These are phyloP conservation scores for Apiospora phragmitis DNA, from an alignment of 2,329 filamentous ascomycete genomes.

Conservation along the genomic window DNA sequence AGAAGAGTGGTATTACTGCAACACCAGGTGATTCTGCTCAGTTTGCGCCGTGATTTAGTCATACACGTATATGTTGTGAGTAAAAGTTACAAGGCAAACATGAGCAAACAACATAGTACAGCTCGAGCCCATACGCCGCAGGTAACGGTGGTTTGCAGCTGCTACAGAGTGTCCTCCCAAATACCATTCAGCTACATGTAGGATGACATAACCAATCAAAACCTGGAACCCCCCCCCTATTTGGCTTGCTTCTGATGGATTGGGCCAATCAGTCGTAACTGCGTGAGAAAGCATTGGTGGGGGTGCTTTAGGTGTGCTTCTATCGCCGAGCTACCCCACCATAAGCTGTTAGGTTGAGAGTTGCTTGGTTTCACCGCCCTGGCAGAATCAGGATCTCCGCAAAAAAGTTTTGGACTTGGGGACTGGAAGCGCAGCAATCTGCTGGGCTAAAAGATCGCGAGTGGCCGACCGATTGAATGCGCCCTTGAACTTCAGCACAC, in stretches of 20 bases:
- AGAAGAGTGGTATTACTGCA: too few relatives aligned
- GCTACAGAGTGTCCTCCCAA: too few relatives aligned
- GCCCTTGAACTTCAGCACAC: conserved; percentile 2
- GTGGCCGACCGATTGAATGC: neutral
- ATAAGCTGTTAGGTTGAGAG: neutral
- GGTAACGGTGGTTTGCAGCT: too few relatives aligned
- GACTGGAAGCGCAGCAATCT: neutral
- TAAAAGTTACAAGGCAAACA: too few relatives aligned
- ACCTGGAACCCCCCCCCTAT: neutral
- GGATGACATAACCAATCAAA: neutral
- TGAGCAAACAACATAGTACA: too few relatives aligned
- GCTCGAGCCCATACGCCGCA: too few relatives aligned
- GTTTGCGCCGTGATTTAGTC: too few relatives aligned
- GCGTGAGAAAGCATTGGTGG: neutral
- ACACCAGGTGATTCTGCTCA: too few relatives aligned
- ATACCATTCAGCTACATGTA: too few relatives aligned
- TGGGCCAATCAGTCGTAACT: neutral
- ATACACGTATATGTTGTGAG: too few relatives aligned
- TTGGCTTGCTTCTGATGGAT: neutral
- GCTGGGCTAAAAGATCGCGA: neutral
- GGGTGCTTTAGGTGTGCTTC: neutral
- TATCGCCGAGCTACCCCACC: neutral
- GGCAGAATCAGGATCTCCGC: conserved; percentile 4
- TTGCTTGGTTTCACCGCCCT: neutral
- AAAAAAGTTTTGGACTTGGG: conserved; percentile 9